These are phyloP conservation scores for Candida anglica DNA, from an alignment of 805 yeast species.

Conservation along the genomic window DNA sequence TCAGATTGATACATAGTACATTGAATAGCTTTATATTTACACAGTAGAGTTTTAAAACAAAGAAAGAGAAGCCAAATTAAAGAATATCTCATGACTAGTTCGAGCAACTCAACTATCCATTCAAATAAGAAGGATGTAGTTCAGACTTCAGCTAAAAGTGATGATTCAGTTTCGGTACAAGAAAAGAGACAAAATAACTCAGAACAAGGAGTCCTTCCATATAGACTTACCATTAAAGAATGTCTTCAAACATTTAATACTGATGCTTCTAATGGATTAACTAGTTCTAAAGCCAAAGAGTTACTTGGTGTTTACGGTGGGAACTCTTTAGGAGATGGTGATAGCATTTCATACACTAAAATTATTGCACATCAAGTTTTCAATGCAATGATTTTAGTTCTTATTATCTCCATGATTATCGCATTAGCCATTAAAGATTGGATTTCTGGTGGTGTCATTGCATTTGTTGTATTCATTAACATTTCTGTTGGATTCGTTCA, in stretches of 20 bases:
- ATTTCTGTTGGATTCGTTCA: conserved; percentile 66
- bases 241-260: conserved; percentile 39
- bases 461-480: conserved; percentile 60
- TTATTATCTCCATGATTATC: conserved; percentile 64
- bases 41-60: too few relatives aligned
- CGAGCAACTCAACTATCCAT: too few relatives aligned
- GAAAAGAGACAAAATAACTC: too few relatives aligned
- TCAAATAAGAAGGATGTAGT: too few relatives aligned
- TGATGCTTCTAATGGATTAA: conserved; percentile 45
- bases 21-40: too few relatives aligned
- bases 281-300: conserved; percentile 13
- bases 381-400: conserved; percentile 76
- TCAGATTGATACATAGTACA: too few relatives aligned
- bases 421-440: conserved; percentile 72
- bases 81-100: too few relatives aligned
- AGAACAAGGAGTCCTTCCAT: conserved; percentile 13
- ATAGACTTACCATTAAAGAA: conserved; percentile 29
- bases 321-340: conserved; percentile 60
- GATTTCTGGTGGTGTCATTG: conserved; percentile 81
- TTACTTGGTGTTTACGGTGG: conserved; percentile 43
- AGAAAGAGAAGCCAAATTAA: too few relatives aligned
- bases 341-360: conserved; percentile 46
- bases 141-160: too few relatives aligned
- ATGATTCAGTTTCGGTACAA: too few relatives aligned
- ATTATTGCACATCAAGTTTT: conserved; percentile 65